Evolutionary conservation across 768 basidiomycete species (phyloP).

Genomic region (Kwoniella sp.): DNA sequence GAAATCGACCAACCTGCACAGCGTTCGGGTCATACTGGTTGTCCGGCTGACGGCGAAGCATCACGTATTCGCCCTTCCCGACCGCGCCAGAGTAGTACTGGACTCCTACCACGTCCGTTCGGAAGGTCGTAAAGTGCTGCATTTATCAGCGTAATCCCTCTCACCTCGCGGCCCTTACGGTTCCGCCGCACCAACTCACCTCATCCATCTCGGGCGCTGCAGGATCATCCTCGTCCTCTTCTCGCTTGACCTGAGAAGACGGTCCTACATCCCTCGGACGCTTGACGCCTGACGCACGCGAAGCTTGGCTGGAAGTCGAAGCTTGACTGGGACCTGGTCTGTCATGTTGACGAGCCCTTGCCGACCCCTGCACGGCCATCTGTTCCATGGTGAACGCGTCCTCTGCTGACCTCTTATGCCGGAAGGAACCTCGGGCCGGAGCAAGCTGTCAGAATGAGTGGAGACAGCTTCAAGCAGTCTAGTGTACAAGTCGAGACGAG

Average conservation of each 20-base stretch:
- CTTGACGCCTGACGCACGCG: constrained; percentile 1
- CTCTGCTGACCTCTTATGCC: no score
- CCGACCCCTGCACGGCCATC: not conserved
- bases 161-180: not conserved
- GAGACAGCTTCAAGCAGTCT: no score
- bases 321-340: not conserved
- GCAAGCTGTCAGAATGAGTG: no score
- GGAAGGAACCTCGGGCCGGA: no score
- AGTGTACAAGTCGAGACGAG: no score
- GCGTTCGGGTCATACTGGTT: constrained; percentile 56
- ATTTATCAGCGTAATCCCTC: not conserved
- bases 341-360: not conserved
- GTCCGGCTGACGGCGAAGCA: constrained; percentile 30
- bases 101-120: constrained; percentile 69
- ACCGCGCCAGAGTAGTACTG: constrained; percentile 82
- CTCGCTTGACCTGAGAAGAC: constrained; percentile 1
- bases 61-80: constrained; percentile 65
- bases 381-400: not conserved
- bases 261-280: constrained; percentile 3
- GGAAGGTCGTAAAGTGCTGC: constrained; percentile 60
- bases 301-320: no score
- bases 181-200: constrained; percentile 15
- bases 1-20: constrained; percentile 33
- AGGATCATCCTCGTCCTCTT: constrained; percentile 4
- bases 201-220: constrained; percentile 24